Percentiles rank a stretch among this genome's conserved stretches.
phyloP scores from a whole-genome alignment of 345 rosid species.

The Syzygium oleosum region DNA sequence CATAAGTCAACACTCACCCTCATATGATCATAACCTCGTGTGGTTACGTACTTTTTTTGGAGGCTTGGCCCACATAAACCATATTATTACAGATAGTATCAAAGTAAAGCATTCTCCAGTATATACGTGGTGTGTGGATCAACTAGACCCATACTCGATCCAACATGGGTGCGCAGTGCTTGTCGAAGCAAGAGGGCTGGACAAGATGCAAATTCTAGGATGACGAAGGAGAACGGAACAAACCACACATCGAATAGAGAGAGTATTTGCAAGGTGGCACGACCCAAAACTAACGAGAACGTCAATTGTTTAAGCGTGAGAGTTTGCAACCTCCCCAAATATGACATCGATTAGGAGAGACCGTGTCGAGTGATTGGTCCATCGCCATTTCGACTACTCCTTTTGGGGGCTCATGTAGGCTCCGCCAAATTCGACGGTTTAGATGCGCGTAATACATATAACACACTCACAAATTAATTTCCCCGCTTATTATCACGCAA shows the following conservation, averaged over 20 bases:
- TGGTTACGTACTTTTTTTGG: fast-evolving
- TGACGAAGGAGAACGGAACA: neutral
- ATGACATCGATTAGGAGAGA: neutral
- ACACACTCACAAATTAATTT: neutral
- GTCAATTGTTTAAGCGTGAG: neutral
- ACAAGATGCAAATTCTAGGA: neutral
- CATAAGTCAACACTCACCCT: neutral
- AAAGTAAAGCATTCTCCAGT: fast-evolving
- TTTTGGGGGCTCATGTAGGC: neutral
- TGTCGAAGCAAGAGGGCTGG: neutral
- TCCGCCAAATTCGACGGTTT: neutral
- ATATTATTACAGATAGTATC: neutral
- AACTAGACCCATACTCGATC: neutral
- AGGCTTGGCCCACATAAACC: neutral
- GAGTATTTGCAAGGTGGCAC: neutral
- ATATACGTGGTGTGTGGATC: neutral
- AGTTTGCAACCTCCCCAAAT: neutral
- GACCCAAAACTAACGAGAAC: neutral
- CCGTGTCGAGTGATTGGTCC: neutral
- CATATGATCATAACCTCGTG: no score
- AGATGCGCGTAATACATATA: neutral
- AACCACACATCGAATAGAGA: neutral
- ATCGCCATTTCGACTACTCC: neutral
- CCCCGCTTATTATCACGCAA: neutral
- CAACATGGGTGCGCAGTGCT: neutral